Evolutionary conservation across 2,329 filamentous ascomycete species (phyloP), one percentile per base, ranked within the genome.

Genomic region (Arthrinium phaeospermum): DNA sequence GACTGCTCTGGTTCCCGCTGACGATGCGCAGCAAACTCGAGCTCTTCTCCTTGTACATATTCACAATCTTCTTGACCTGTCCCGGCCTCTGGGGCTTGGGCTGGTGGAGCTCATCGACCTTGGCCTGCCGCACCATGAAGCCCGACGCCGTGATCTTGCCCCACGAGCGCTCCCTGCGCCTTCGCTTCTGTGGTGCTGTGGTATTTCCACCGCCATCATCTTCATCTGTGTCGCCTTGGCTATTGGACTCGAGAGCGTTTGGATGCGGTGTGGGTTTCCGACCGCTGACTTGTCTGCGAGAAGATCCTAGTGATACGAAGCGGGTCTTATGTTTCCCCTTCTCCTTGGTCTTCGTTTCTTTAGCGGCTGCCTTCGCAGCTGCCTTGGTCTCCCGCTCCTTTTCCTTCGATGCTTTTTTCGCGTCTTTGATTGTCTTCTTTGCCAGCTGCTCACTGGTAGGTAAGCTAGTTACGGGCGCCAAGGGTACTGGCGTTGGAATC

Each of bases 1-100:
- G 57, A n/a, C 19, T 24, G n/a, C 57, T 64, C 10, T 64, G 57
- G 57, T 64, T 64, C 19, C 57, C 57, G 22, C 57, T 72, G 22
- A 53, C 72, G 19, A 73, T 67, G 4, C 72, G 41, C 24, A 73
- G 41, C 14, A 73, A 27, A 34, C 72, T 74, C 8, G 68, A 47
- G 34, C 72, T 74, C 72, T 79, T 81, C 19, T 80, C 79, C 67
- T 76, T 79, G 71, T 80, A 81, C 77, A 80, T 76, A 57, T 79
- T 79, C 22, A 80, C 76, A 70, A 81, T 73, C 70, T 78, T 80
- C 70, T 75, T 76, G 27, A 79, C 78, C 73, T 80, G 78, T 13
- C 76, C 77, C 1, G 80, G 80, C 13, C 79, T 76, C 49, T 74
- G 72, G 1, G 80, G 79, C 46, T 74, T 77, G 45, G 80, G 80